These are phyloP conservation scores for Pterocarpus macrocarpus DNA, from an alignment of 306 rosid species.

Conservation along the genomic window DNA sequence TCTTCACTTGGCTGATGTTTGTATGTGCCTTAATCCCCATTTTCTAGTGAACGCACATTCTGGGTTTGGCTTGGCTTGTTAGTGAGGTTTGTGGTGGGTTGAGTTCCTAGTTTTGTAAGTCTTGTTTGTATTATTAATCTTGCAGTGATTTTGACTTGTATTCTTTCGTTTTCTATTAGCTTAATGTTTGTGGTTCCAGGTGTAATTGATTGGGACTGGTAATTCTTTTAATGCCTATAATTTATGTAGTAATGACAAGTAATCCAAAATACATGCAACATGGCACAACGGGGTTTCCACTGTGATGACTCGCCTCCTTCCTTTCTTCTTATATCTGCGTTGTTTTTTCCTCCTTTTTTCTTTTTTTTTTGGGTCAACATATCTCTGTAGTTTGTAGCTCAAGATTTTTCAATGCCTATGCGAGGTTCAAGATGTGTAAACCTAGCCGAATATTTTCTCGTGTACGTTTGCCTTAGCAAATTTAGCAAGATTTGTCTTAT, in stretches of 20 bases:
- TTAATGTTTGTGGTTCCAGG: conserved; percentile 48
- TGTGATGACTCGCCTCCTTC: conserved; percentile 22
- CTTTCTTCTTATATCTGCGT: neutral
- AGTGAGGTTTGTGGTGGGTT: conserved; percentile 60
- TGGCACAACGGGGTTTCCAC: conserved; percentile 37
- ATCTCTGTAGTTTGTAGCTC: neutral
- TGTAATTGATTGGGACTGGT: conserved; percentile 59
- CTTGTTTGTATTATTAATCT: conserved; percentile 69
- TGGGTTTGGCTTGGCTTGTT: conserved; percentile 46
- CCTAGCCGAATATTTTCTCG: neutral
- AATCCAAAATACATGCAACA: conserved; percentile 52
- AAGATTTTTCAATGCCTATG: neutral
- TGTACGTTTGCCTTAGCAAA: neutral
- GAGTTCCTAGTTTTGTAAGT: conserved; percentile 61
- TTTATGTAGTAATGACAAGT: conserved; percentile 57
- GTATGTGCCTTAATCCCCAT: conserved; percentile 48
- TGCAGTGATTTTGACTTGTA: conserved; percentile 65
- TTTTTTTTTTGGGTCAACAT: neutral
- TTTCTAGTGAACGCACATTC: conserved; percentile 51
- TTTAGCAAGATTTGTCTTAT: neutral
- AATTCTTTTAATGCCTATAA: conserved; percentile 70
- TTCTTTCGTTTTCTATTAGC: conserved; percentile 45
- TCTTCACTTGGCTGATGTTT: conserved; percentile 57
- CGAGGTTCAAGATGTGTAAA: conserved; percentile 12
- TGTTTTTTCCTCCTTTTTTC: neutral